These are phyloP conservation scores for Allomyces macrogynus DNA, from an alignment of 192 early-diverging fungal species.

Conservation along the genomic window DNA sequence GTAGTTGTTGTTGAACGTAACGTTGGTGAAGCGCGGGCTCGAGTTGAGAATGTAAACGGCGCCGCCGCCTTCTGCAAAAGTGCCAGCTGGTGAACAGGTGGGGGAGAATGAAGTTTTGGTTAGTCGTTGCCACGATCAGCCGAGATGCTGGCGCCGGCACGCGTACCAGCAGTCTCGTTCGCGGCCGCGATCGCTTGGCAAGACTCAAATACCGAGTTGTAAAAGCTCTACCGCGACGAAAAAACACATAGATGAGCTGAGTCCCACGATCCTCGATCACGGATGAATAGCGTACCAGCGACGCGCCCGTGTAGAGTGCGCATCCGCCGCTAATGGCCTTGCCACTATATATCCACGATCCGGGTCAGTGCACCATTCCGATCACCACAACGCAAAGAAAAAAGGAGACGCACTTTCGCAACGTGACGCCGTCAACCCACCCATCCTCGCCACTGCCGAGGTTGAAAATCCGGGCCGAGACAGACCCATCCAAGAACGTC, in stretches of 20 bases:
- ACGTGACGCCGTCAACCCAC: background rate
- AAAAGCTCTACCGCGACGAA: background rate
- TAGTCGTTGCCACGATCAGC: no score
- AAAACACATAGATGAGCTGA: no score
- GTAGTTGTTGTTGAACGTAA: background rate
- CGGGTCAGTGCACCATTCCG: background rate
- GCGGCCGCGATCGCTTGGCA: background rate
- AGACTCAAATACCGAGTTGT: background rate
- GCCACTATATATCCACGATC: background rate
- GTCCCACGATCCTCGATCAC: no score
- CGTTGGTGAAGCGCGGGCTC: background rate
- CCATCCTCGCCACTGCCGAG: background rate
- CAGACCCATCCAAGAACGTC: no score
- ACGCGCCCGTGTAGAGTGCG: background rate
- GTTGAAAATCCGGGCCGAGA: background rate
- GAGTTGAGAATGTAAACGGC: background rate
- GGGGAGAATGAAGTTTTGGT: no score
- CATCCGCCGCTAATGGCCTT: background rate
- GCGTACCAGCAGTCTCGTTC: background rate
- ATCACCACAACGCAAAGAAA: no score
- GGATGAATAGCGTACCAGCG: no score
- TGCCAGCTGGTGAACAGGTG: no score
- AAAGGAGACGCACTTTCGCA: background rate
- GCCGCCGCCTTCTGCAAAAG: background rate
- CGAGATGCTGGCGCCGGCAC: background rate